Base-by-base conservation (phyloP, 768 basidiomycete genomes). In the Lentinus brumalis region DNA sequence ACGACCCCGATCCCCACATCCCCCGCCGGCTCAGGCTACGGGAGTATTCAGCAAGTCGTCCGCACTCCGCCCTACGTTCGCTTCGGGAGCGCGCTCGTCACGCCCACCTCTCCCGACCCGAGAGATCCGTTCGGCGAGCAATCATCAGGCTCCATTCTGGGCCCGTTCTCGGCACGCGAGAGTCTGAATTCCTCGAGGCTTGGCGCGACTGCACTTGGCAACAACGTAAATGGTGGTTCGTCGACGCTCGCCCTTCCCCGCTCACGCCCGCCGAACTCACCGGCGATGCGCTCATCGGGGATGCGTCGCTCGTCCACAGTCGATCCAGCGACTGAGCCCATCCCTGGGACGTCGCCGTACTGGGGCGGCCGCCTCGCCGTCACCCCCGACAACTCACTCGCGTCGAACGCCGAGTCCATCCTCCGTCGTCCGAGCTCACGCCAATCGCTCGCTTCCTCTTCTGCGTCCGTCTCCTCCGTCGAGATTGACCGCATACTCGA, bases 401-500 rank as follows among this genome's bases (percentile, higher is more conserved):
- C 56, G 26, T 50, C 53, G 5, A 45, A 51, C 46, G 8, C 40
- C 2, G 44, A 31, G 12, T 58, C 56, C 0, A 5, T 55, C 16
- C 58, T 57, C 18, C 55, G 61, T 49, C 56, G 47, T 16, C 53
- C 35, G 1, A 51, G 57, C 45, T 11, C 57, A 38, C 29, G 46
- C n/a, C 16, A 18, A 47, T 57, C 62, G 26, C 50, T 51, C 14
- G 50, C 64, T 31, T 42, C 58, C n/a, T 53, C 64, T 31, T 42
- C 58, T 39, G 47, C 58, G 45, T 78, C 79, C 0, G 61, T 79
- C 14, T 65, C 67, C 40, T 77, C 79, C 0, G 62, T 78, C 16
- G 82, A 85, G 62, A 80, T 85, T 53, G 81, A 83, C 67, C 75
- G 79, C 29, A 83, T 85, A 70, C 74, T 86, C 39, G 80, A 85